Evolutionary conservation across 345 rosid species (phyloP).

Genomic region (Raphanus raphanistrum): DNA sequence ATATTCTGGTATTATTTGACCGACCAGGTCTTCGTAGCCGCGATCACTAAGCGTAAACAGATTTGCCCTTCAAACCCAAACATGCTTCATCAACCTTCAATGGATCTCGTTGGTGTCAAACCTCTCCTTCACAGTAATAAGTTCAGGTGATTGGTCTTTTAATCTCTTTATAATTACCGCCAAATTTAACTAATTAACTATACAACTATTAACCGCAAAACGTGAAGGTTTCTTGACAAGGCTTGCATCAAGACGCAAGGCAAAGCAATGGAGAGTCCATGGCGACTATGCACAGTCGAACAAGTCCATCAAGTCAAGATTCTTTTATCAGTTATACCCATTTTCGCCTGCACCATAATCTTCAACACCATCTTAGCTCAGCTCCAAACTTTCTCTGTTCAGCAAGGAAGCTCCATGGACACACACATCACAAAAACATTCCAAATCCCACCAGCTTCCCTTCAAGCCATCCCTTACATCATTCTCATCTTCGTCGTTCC

Average conservation of each 20-base stretch:
- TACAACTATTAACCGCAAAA: neutral
- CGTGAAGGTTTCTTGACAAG: constrained; percentile 79
- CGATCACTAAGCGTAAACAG: constrained; percentile 70
- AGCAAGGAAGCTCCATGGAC: constrained; percentile 61
- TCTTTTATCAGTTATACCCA: constrained; percentile 52
- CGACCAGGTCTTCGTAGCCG: constrained; percentile 78
- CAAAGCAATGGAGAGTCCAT: constrained; percentile 65
- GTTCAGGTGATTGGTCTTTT: constrained; percentile 51
- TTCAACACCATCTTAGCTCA: constrained; percentile 68
- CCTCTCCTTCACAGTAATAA: constrained; percentile 54
- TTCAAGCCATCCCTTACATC: constrained; percentile 58
- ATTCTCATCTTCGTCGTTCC: constrained; percentile 58
- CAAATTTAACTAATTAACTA: constrained; percentile 3
- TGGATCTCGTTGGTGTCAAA: constrained; percentile 21
- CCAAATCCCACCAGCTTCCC: constrained; percentile 60
- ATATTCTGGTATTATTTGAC: neutral
- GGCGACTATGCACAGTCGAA: constrained; percentile 78
- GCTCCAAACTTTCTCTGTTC: constrained; percentile 71
- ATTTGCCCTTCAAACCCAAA: constrained; percentile 59
- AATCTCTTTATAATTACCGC: neutral
- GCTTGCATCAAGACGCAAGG: constrained; percentile 75
- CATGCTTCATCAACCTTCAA: constrained; percentile 55
- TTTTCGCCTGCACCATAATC: constrained; percentile 58
- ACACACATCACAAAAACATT: constrained; percentile 39
- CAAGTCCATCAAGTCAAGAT: constrained; percentile 73